These are phyloP conservation scores for Pachyrhizus erosus DNA, from an alignment of 306 rosid species.

Conservation along the genomic window DNA sequence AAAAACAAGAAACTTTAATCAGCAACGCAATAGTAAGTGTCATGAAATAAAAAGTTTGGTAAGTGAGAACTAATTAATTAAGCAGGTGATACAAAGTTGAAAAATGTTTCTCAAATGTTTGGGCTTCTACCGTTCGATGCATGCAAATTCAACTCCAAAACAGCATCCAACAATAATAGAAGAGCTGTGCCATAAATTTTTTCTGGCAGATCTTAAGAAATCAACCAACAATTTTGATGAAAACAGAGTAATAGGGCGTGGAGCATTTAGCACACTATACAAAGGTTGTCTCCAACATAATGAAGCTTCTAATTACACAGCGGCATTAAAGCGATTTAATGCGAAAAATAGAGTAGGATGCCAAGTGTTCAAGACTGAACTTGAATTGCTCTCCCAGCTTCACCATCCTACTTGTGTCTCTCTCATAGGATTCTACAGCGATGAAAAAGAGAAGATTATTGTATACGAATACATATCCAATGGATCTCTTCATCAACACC, in stretches of 20 bases:
- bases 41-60: no score
- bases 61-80: no score
- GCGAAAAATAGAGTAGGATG: not conserved
- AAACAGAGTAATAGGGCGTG: not conserved
- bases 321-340: not conserved
- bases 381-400: conserved; percentile 35
- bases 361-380: not conserved
- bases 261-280: not conserved
- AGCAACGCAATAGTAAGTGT: no score
- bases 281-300: conserved; percentile 2
- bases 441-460: not conserved
- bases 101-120: no score
- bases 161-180: not conserved
- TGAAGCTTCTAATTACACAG: not conserved
- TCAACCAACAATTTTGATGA: not conserved
- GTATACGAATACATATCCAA: conserved; percentile 27
- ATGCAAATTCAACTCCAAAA: no score
- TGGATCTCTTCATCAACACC: not conserved
- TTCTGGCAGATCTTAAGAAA: not conserved
- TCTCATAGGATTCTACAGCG: conserved; percentile 31
- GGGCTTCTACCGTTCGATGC: no score
- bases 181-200: conserved; percentile 17
- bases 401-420: conserved; percentile 5
- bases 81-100: no score
- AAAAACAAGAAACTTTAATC: no score